These are phyloP conservation scores for Dipteronia sinensis DNA, from an alignment of 345 rosid species.

Conservation along the genomic window DNA sequence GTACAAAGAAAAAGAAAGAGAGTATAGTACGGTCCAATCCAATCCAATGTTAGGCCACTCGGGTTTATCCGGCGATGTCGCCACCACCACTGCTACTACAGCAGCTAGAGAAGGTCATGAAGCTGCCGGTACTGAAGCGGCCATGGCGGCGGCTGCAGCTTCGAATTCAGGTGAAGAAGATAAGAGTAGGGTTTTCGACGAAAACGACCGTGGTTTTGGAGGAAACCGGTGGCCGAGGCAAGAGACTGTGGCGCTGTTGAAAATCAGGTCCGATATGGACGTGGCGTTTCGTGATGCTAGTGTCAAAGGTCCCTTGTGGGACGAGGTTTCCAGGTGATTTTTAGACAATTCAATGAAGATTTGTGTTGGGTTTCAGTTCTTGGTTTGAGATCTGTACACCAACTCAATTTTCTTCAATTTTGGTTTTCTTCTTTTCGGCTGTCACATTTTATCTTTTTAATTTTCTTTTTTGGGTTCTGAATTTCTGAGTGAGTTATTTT, in stretches of 20 bases:
- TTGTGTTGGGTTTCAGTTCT: neutral
- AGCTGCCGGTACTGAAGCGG: slow-evolving; percentile 13
- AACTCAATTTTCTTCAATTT: neutral
- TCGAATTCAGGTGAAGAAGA: slow-evolving; percentile 35
- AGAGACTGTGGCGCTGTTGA: slow-evolving; percentile 54
- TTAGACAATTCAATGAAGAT: neutral
- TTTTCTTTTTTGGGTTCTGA: neutral
- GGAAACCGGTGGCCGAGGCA: slow-evolving; percentile 58
- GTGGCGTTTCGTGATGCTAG: slow-evolving; percentile 49
- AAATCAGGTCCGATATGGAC: slow-evolving; percentile 59
- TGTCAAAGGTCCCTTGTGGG: slow-evolving; percentile 59
- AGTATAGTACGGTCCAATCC: slow-evolving; percentile 9
- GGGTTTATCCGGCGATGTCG: slow-evolving; percentile 21
- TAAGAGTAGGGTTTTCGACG: slow-evolving; percentile 21
- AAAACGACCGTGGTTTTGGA: slow-evolving; percentile 36
- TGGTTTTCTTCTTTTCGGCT: slow-evolving; percentile 5
- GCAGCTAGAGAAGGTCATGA: slow-evolving; percentile 5
- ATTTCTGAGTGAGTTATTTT: neutral
- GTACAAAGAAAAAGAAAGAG: slow-evolving; percentile 17
- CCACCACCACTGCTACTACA: slow-evolving; percentile 9
- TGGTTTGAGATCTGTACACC: slow-evolving; percentile 21
- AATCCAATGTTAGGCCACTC: slow-evolving; percentile 20
- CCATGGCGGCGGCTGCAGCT: neutral
- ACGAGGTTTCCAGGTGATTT: slow-evolving; percentile 58
- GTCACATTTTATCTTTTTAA: neutral